A percentile compares a stretch with the other conserved stretches of the same genome.
Conservation (phyloP, 2,329 filamentous ascomycete genomes). For the Gliomastix tumulicola region DNA sequence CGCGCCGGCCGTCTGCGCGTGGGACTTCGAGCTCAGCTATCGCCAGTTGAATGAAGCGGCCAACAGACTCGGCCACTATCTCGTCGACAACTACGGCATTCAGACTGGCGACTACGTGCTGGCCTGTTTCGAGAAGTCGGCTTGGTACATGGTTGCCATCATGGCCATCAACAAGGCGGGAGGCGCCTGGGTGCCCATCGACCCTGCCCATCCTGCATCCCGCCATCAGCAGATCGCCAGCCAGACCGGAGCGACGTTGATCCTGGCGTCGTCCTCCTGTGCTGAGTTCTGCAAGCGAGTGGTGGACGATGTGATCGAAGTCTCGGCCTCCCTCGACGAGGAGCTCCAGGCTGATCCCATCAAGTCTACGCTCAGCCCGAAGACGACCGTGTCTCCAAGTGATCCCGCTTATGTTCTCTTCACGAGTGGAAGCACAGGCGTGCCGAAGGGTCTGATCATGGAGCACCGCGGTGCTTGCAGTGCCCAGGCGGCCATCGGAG, state of each 20-base stretch:
- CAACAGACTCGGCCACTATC: not conserved
- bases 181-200: slow-evolving; percentile 2
- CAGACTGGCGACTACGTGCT: not conserved
- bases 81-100: slow-evolving; percentile 1
- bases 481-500: not conserved
- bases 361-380: too few species aligned
- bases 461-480: slow-evolving; percentile 8
- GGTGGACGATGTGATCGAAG: not conserved
- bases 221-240: not conserved
- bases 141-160: slow-evolving; percentile 3
- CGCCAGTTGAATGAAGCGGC: not conserved
- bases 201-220: slow-evolving; percentile 1
- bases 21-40: not conserved
- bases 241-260: slow-evolving; percentile 2
- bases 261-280: slow-evolving; percentile 1
- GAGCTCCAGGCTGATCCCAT: not conserved
- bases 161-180: slow-evolving; percentile 5
- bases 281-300: too few species aligned
- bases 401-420: slow-evolving; percentile 7
- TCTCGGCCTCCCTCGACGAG: not conserved
- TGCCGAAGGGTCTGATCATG: slow-evolving; percentile 9
- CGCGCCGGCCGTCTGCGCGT: not conserved
- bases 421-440: slow-evolving; percentile 8
- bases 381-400: not conserved
- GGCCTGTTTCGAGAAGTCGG: slow-evolving; percentile 5